Base-by-base conservation (phyloP, 2,329 filamentous ascomycete species). In the Epichloe amarillans region DNA sequence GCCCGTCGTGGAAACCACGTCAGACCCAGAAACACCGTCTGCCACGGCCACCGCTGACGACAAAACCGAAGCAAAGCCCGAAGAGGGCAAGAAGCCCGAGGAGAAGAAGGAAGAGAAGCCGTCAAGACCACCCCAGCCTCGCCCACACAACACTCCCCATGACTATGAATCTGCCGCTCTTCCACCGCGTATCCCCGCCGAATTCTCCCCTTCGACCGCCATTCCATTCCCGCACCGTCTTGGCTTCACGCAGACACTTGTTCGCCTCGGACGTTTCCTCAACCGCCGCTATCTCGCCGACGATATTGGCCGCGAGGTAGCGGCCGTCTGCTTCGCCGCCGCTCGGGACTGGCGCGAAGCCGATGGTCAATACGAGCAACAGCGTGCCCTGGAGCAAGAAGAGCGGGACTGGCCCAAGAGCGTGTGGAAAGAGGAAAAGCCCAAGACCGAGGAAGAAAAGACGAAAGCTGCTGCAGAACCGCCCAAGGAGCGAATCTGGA, bases 161-260 rank as follows among this genome's bases (percentile, higher is more conserved):
- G 81, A 86, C 66, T 98, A 97, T 67, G 60, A 79, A 7, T 72
- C 78, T 38, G 79, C 85, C 40, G 61, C 69, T 23, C 73, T 89
- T 47, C 83, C 90, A 0, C 63, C 74, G 33, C 72, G 76, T 43
- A 77, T 85, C 42, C 91, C 91, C 3, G 62, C 72, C 55, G 78
- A 83, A 53, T 80, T 98, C 61, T 79, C 83, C 38, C 88, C 88
- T 42, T 82, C 84, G 5, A 73, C 77, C 23, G 75, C 85, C 14
- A 76, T 98, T 53, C 73, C 79, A 41, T 86, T 95, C 66, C 91
- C 91, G 1, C 91, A 97, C 65, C 78, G 96, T 52, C 83, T 98
- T 33, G 93, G 93, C 53, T 95, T 98, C 73, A 72, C 86, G 55
- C 91, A 93, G 70, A 96, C 91, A 3, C 86, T 89, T 0, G 85